Percentiles rank a stretch among this genome's conserved stretches.
Conservation (phyloP, 1,284 basidiomycete species). For the Moesziomyces sp. region DNA sequence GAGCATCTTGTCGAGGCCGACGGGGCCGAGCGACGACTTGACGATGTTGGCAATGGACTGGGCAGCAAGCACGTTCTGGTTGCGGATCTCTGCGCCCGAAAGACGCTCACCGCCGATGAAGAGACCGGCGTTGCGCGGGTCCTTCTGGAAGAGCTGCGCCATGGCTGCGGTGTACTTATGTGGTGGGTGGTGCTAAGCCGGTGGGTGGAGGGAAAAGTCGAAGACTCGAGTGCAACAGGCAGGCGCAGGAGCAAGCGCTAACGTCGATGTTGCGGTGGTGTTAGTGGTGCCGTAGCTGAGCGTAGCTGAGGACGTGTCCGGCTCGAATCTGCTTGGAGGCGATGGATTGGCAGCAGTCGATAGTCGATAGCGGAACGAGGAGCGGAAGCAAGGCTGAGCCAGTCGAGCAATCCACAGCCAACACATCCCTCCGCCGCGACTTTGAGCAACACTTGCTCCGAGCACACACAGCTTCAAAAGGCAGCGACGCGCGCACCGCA, state of each 20-base stretch:
- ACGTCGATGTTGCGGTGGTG: too few relatives aligned
- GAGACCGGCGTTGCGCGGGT: conserved; percentile 66
- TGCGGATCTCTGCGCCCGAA: conserved; percentile 92
- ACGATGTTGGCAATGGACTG: conserved; percentile 97
- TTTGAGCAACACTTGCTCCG: too few relatives aligned
- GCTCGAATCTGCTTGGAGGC: too few relatives aligned
- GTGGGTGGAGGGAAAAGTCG: neutral
- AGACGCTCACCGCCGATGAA: conserved; percentile 94
- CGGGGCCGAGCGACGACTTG: conserved; percentile 93
- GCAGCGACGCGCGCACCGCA: conserved; percentile 4
- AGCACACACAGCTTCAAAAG: neutral
- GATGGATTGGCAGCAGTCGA: too few relatives aligned
- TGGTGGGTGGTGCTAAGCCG: neutral
- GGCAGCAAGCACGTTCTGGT: conserved; percentile 91
- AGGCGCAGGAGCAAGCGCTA: too few relatives aligned
- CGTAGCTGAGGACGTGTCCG: too few relatives aligned
- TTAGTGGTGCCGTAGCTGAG: too few relatives aligned
- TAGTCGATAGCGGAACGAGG: too few relatives aligned
- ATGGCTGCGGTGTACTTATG: conserved; percentile 28
- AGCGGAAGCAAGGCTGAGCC: too few relatives aligned
- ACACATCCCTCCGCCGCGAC: too few relatives aligned
- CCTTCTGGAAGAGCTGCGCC: conserved; percentile 66
- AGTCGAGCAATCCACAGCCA: too few relatives aligned
- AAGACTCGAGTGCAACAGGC: neutral
- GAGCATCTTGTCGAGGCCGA: conserved; percentile 78